phyloP scores from a whole-genome alignment of 2,329 filamentous ascomycete species.

The Gaeumannomyces tritici region DNA sequence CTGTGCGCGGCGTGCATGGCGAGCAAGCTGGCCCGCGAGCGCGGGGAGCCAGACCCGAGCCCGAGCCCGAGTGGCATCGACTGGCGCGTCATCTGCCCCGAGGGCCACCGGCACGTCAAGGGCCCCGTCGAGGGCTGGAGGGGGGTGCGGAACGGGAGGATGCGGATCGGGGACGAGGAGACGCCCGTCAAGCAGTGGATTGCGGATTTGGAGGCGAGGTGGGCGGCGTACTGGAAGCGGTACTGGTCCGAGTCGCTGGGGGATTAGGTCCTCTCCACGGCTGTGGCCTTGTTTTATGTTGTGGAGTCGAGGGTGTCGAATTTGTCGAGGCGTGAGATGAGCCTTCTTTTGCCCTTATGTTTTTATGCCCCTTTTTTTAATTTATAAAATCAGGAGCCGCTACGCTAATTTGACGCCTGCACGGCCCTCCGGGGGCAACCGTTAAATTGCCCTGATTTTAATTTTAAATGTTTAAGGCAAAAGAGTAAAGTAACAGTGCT shows the following conservation, averaged over 20 bases:
- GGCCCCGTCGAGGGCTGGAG: constrained; percentile 12
- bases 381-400: too few species aligned
- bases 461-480: too few species aligned
- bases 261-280: neutral
- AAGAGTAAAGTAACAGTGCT: too few species aligned
- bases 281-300: neutral
- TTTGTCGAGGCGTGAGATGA: too few species aligned
- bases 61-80: too few species aligned
- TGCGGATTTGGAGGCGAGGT: neutral
- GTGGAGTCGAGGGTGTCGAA: neutral
- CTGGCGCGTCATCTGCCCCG: constrained; percentile 9
- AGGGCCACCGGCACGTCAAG: constrained; percentile 11
- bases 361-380: too few species aligned
- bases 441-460: too few species aligned
- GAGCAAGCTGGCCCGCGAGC: constrained; percentile 6
- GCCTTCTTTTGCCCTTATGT: too few species aligned
- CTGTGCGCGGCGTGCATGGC: constrained; percentile 10
- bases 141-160: constrained; percentile 9
- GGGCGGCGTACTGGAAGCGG: neutral
- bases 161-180: constrained; percentile 8
- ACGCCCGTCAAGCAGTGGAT: constrained; percentile 3
- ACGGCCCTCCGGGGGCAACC: too few species aligned
- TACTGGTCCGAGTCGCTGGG: neutral
- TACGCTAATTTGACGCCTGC: too few species aligned
- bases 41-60: constrained; percentile 6